phyloP scores from a whole-genome alignment of 805 yeast species.

The Torulaspora microellipsoides region DNA sequence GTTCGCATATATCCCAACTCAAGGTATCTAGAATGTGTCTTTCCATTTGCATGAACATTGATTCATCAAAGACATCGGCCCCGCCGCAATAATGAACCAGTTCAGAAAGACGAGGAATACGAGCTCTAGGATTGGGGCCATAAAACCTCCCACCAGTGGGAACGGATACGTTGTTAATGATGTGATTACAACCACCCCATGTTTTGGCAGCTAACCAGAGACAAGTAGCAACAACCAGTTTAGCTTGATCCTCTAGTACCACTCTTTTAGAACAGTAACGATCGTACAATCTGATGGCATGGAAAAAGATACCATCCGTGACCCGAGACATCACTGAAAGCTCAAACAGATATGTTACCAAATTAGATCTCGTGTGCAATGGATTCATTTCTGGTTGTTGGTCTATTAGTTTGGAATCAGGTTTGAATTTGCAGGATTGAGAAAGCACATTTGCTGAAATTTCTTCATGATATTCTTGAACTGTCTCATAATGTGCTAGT shows the following conservation, averaged over 20 bases:
- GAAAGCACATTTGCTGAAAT: conserved; percentile 39
- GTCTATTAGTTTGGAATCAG: conserved; percentile 61
- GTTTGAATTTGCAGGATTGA: conserved; percentile 39
- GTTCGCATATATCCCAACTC: conserved; percentile 67
- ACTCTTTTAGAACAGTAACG: conserved; percentile 86
- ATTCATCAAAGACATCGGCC: conserved; percentile 52
- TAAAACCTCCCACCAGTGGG: conserved; percentile 56
- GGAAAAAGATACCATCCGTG: conserved; percentile 62
- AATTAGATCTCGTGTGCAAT: conserved; percentile 58
- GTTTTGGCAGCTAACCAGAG: conserved; percentile 89
- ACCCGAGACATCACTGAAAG: conserved; percentile 58
- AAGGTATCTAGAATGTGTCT: conserved; percentile 65
- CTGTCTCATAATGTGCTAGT: conserved; percentile 40
- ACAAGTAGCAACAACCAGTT: conserved; percentile 85
- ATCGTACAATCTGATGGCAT: conserved; percentile 74
- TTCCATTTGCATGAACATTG: conserved; percentile 71
- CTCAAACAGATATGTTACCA: conserved; percentile 79
- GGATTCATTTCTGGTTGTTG: conserved; percentile 86
- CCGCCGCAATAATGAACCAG: conserved; percentile 68
- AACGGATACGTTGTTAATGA: conserved; percentile 45
- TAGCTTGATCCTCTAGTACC: conserved; percentile 80
- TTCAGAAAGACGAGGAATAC: conserved; percentile 71
- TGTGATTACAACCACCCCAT: conserved; percentile 70
- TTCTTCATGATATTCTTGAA: conserved; percentile 52
- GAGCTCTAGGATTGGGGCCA: conserved; percentile 69